Percentiles rank a stretch among this genome's conserved stretches.
These are phyloP conservation scores for Rhynchosporium graminicola DNA, from an alignment of 2,329 filamentous ascomycete species.

Conservation along the genomic window DNA sequence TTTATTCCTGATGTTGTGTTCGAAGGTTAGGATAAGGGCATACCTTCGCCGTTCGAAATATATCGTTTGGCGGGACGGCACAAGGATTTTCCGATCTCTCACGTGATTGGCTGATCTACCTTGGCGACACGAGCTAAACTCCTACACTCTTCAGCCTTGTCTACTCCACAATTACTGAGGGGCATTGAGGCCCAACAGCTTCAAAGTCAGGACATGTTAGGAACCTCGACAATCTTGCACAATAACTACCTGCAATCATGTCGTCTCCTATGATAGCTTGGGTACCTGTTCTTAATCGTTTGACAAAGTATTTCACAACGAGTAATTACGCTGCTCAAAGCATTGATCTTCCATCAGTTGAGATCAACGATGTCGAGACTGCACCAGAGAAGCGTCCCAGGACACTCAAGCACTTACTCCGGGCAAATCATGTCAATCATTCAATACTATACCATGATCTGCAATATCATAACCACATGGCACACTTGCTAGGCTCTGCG, in stretches of 20 bases:
- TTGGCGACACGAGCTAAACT: not conserved
- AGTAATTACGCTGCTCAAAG: constrained; percentile 40
- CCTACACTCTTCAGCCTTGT: constrained; percentile 19
- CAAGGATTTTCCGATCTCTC: not conserved
- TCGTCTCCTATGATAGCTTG: constrained; percentile 47
- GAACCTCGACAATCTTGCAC: not conserved
- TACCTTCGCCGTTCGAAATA: constrained; percentile 7
- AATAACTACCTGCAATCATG: constrained; percentile 31
- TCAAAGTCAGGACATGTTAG: constrained; percentile 25
- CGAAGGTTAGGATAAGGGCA: not conserved
- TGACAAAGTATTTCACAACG: constrained; percentile 41
- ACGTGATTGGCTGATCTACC: constrained; percentile 4
- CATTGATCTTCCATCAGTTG: constrained; percentile 65
- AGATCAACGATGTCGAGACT: constrained; percentile 78
- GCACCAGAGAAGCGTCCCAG: constrained; percentile 75
- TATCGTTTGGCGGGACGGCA: not conserved
- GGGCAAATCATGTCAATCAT: constrained; percentile 89
- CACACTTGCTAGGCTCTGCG: constrained; percentile 80
- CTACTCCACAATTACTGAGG: constrained; percentile 20
- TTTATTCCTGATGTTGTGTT: not conserved
- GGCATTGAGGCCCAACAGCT: constrained; percentile 26
- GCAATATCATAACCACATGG: constrained; percentile 78
- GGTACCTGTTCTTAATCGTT: constrained; percentile 45
- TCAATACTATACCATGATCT: constrained; percentile 77
- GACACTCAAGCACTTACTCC: constrained; percentile 85